Evolutionary conservation across 2,329 filamentous ascomycete genomes (phyloP).

Genomic region (Ascochyta rabiei): DNA sequence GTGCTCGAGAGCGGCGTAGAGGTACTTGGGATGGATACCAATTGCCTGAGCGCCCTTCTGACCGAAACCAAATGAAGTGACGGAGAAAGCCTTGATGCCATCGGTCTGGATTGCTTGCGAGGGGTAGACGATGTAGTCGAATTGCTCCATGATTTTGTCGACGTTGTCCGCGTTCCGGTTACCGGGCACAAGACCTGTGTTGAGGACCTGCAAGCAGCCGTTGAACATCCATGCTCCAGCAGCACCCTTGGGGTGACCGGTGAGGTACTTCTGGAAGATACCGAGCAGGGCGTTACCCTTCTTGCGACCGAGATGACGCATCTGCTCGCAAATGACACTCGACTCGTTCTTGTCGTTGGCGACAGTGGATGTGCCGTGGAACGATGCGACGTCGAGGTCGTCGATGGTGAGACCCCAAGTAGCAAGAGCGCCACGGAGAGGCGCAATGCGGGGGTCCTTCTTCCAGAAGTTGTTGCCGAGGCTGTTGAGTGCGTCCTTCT

Average conservation of each 20-base stretch:
- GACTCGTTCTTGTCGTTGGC: constrained; percentile 99
- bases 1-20: constrained; percentile 92
- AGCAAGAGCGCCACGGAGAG: constrained; percentile 91
- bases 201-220: constrained; percentile 93
- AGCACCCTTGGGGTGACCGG: constrained; percentile 98
- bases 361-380: constrained; percentile 98
- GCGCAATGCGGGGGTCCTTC: constrained; percentile 89
- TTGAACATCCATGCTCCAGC: constrained; percentile 99
- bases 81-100: constrained; percentile 96
- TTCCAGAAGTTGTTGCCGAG: constrained; percentile 99
- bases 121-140: constrained; percentile 96
- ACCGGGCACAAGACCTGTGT: constrained; percentile 90
- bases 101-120: constrained; percentile 96
- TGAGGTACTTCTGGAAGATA: constrained; percentile 99
- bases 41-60: constrained; percentile 98
- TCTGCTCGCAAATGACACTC: constrained; percentile 93
- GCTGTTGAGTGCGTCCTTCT: constrained; percentile 89
- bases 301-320: constrained; percentile 89
- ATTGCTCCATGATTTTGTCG: constrained; percentile 94
- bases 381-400: constrained; percentile 91
- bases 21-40: constrained; percentile 94
- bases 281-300: constrained; percentile 96
- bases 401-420: constrained; percentile 99
- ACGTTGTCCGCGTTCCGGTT: constrained; percentile 99
- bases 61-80: constrained; percentile 98